phyloP scores from a whole-genome alignment of 768 basidiomycete genomes.

The Lentinula sp. region DNA sequence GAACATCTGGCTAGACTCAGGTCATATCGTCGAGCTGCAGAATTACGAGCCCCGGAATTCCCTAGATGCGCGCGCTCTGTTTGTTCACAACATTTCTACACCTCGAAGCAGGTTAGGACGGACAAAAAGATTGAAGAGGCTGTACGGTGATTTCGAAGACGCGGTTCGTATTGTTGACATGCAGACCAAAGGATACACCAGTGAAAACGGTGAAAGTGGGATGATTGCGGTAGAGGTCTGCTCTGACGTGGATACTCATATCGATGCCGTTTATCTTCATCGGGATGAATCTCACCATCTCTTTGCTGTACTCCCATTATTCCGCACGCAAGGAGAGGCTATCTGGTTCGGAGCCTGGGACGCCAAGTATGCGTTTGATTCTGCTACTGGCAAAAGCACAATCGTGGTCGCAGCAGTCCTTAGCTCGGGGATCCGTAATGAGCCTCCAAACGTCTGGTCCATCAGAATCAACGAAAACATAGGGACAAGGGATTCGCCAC shows the following conservation, averaged over 20 bases:
- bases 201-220: slow-evolving; percentile 2
- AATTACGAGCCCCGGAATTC: slow-evolving; percentile 21
- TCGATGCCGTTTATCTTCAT: slow-evolving; percentile 14
- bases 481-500: not conserved
- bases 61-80: slow-evolving; percentile 26
- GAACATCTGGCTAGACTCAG: slow-evolving; percentile 22
- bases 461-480: slow-evolving; percentile 14
- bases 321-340: slow-evolving; percentile 24
- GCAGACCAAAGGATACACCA: not conserved
- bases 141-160: slow-evolving; percentile 24
- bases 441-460: slow-evolving; percentile 30
- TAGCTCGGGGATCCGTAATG: slow-evolving; percentile 24
- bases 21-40: slow-evolving; percentile 22
- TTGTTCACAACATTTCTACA: slow-evolving; percentile 13
- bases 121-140: slow-evolving; percentile 8
- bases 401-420: slow-evolving; percentile 22
- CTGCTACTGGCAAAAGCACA: slow-evolving; percentile 16
- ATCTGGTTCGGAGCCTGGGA: slow-evolving; percentile 34
- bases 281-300: slow-evolving; percentile 10
- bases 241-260: slow-evolving; percentile 33
- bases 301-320: slow-evolving; percentile 14
- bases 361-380: slow-evolving; percentile 16
- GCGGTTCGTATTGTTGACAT: slow-evolving; percentile 29
- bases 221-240: slow-evolving; percentile 31
- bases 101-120: not conserved